Percentiles rank a stretch among this genome's conserved stretches.
These are phyloP conservation scores for Penicillium verrucosum DNA, from an alignment of 2,329 filamentous ascomycete genomes.

Conservation along the genomic window DNA sequence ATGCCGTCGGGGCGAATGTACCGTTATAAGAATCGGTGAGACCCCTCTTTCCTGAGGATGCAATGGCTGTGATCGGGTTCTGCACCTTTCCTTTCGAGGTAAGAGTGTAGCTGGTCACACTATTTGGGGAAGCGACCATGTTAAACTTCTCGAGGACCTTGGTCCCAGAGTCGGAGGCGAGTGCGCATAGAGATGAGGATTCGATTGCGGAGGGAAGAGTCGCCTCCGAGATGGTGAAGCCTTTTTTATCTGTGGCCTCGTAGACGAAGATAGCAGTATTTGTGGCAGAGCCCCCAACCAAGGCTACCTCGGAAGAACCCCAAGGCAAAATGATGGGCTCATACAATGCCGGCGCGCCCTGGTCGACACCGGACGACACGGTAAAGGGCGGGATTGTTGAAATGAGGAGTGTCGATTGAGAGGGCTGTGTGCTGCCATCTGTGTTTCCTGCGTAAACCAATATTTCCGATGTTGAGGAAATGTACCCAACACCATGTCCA, in stretches of 20 bases:
- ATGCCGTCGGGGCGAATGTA: conserved; percentile 64
- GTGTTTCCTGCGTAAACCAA: conserved; percentile 76
- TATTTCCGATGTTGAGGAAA: conserved; percentile 67
- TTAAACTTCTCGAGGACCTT: conserved; percentile 78
- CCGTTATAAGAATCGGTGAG: conserved; percentile 72
- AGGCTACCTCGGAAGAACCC: conserved; percentile 65
- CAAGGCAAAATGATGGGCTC: conserved; percentile 72
- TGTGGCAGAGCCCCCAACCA: conserved; percentile 68
- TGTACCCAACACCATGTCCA: conserved; percentile 72
- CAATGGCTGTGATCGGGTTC: conserved; percentile 49
- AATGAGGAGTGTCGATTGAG: conserved; percentile 74
- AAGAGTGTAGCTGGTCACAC: conserved; percentile 66
- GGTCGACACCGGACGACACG: conserved; percentile 58
- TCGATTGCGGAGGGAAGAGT: conserved; percentile 60
- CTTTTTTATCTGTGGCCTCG: conserved; percentile 47
- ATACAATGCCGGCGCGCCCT: conserved; percentile 58
- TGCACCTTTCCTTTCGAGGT: conserved; percentile 55
- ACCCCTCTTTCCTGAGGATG: conserved; percentile 35
- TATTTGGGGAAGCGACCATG: conserved; percentile 69
- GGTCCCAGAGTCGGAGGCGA: conserved; percentile 67
- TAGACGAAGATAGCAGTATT: conserved; percentile 74
- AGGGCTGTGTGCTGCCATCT: conserved; percentile 56
- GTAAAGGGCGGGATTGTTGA: conserved; percentile 61
- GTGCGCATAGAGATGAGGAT: conserved; percentile 58
- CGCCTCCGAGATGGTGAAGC: conserved; percentile 67